Base-by-base conservation (phyloP, 2,329 filamentous ascomycete species). In the Aspergillus cejpii region DNA sequence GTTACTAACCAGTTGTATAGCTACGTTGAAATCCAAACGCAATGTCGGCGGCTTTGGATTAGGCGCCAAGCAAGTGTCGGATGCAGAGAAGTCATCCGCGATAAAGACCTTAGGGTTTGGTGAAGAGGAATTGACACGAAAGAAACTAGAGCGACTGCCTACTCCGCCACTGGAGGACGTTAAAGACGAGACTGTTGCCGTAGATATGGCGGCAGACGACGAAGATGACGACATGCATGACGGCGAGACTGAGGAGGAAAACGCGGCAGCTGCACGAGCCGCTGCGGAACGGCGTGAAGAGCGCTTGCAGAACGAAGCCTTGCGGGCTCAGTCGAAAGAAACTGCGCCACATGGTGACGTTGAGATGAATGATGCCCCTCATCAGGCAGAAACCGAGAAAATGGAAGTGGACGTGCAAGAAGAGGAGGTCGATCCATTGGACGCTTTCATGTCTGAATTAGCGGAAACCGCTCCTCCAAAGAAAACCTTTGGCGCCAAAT, bases 401-500 rank as follows among this genome's bases (percentile, higher is more conserved):
- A 71, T 70, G 55, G 67, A 71, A 17, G 51, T 58, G 5, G 62
- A 65, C 21, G 57, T 51, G 24, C 49, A 61, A 19, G 60, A 48
- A 29, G 68, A 88, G 43, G 87, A 89, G 37, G 80, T 92, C 27
- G 92, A 98, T 64, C 88, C 92, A 6, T 74, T 98, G 28, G 92
- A 98, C 70, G 91, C 89, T n/a, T 98, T 94, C 71, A 98, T 98
- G 92, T 84, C 82, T 41, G 80, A 78, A 49, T 74, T 85, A 39
- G 71, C 71, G 2, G 76, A 80, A 44, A 65, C 77, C 12, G 66
- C 66, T 36, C 67, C 70, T 7, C 59, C 64, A n/a, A 72, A 68
- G 46, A 70, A 68, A 50, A 58, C 48, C 7, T 54, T 52, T 37
- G 59, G 64, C 40, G 50, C 58, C 14, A 69, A 59, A 12, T 66